These are phyloP conservation scores for Trichoderma sp. DNA, from an alignment of 2,329 filamentous ascomycete genomes.

Conservation along the genomic window DNA sequence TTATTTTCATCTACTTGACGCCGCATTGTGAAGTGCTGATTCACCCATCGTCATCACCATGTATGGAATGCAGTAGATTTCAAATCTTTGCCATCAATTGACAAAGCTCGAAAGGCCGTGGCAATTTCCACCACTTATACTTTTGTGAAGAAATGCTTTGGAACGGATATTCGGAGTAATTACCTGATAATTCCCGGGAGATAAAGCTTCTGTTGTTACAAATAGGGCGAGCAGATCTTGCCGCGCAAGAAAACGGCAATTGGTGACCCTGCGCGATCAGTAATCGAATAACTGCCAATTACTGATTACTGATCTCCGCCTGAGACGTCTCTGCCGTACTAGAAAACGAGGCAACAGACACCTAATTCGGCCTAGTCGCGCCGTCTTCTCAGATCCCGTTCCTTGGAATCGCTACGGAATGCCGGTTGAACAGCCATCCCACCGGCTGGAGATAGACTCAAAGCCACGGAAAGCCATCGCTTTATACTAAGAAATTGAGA, in stretches of 20 bases:
- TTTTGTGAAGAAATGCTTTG: not conserved
- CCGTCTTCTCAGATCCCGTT: not conserved
- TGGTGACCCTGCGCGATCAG: not conserved
- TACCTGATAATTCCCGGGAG: not conserved
- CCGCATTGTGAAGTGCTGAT: too few species aligned
- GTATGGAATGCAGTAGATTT: not conserved
- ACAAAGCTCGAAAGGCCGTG: not conserved
- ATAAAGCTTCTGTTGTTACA: not conserved
- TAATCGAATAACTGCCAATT: not conserved
- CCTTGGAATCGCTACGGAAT: not conserved
- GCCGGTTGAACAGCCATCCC: constrained; percentile 3
- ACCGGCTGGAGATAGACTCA: not conserved
- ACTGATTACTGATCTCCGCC: not conserved
- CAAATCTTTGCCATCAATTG: not conserved
- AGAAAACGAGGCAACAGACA: not conserved
- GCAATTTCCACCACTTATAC: not conserved
- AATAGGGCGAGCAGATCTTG: not conserved
- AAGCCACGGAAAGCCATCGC: not conserved
- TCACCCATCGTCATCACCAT: too few species aligned
- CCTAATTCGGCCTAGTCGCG: not conserved
- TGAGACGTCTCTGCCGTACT: not conserved
- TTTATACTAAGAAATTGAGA: not conserved
- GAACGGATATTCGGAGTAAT: not conserved
- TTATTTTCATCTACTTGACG: too few species aligned
- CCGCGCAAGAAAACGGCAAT: not conserved